Conservation (phyloP, 2,329 filamentous ascomycete species). For the Lachnellula occidentalis region DNA sequence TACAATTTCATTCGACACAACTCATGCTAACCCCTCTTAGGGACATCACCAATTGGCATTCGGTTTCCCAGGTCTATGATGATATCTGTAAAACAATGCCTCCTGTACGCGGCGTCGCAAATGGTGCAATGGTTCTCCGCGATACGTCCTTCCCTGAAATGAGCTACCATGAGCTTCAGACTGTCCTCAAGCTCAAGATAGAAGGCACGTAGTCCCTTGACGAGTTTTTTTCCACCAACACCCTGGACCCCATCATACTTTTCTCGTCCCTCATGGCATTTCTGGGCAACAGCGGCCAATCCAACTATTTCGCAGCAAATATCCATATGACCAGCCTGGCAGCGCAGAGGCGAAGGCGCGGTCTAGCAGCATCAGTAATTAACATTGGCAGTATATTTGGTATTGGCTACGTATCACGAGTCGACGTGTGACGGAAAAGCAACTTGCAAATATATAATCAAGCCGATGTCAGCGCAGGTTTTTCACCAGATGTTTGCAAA, state of each 20-base stretch:
- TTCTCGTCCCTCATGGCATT: slow-evolving; percentile 31
- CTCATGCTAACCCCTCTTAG: not conserved
- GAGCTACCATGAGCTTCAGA: slow-evolving; percentile 22
- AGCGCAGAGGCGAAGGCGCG: slow-evolving; percentile 33
- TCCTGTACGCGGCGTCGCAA: slow-evolving; percentile 36
- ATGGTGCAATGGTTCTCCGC: slow-evolving; percentile 41
- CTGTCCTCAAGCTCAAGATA: slow-evolving; percentile 33
- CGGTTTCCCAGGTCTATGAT: not conserved
- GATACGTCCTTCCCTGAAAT: slow-evolving; percentile 32
- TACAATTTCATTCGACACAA: not conserved
- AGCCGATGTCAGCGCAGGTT: slow-evolving; percentile 31
- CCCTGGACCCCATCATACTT: slow-evolving; percentile 36
- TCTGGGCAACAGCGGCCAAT: slow-evolving; percentile 35
- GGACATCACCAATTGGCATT: slow-evolving; percentile 2
- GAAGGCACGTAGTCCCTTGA: slow-evolving; percentile 31
- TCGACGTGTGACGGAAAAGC: not conserved
- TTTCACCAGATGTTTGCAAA: slow-evolving; percentile 38
- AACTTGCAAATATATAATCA: not conserved
- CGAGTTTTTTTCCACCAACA: slow-evolving; percentile 25
- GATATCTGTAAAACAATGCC: slow-evolving; percentile 6
- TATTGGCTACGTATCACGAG: slow-evolving; percentile 34
- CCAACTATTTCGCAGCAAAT: slow-evolving; percentile 43
- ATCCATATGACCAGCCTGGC: slow-evolving; percentile 38
- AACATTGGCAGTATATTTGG: slow-evolving; percentile 37
- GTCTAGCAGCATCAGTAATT: slow-evolving; percentile 36